Evolutionary conservation across 2,329 filamentous ascomycete species (phyloP), one percentile per base, ranked within the genome.

Genomic region (Cryphonectria radicalis): DNA sequence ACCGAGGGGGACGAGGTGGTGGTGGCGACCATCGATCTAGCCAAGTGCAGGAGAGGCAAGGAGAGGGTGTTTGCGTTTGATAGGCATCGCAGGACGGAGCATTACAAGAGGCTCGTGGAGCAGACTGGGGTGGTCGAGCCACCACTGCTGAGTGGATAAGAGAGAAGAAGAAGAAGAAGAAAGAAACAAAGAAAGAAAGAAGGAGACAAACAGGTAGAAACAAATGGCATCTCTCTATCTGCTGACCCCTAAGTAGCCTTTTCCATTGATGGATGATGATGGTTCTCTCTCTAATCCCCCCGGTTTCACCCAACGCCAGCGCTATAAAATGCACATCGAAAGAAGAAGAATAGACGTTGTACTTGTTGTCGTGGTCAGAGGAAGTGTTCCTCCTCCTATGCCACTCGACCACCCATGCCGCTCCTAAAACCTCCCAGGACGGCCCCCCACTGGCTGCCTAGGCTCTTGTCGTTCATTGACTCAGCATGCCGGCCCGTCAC

Each of bases 401-500:
- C 69, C 67, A 60, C 73, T 14, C 80, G 78, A 35, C 79, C 78
- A 42, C 79, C 80, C 70, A 77, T 80, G 13, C 85, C 86, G 14
- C 79, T 80, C 77, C 83, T 86, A 75, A 88, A 84, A 0, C 86
- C 86, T 68, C 88, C 85, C 3, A 88, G 74, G 10, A 88, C 81
- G 2, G 82, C 81, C 19, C 81, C 84, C 86, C 86, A 88, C 14
- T 83, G 80, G 0, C 83, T 83, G 63, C 81, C 82, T 5, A 81
- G 75, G 63, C 79, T 79, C 72, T 84, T 82, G 70, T 86, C 82
- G 4, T 81, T 77, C 4, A 85, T 77, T 19, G 84, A 81, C 28
- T 88, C 86, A 1, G 79, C 78, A 69, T 90, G 84, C 70, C 85
- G 88, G 17, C 92, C 91, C 14, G 86, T 90, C 1, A 91, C 90